These are phyloP conservation scores for Asclepias syriaca DNA, from an alignment of 257 asterid species.

Conservation along the genomic window DNA sequence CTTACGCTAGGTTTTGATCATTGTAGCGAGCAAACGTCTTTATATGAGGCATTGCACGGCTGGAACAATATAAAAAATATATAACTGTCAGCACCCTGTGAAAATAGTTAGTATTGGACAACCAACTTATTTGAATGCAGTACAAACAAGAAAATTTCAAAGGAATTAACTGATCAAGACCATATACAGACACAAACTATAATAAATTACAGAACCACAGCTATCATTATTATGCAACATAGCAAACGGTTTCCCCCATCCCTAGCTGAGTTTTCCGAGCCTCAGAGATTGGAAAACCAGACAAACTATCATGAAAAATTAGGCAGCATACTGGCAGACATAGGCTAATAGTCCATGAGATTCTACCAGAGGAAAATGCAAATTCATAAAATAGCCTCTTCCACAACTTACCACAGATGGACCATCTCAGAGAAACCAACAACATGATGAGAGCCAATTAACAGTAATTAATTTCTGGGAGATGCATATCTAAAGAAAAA, in stretches of 20 bases:
- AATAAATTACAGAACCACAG: neutral
- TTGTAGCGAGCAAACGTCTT: conserved; percentile 85
- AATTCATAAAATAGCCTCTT: neutral
- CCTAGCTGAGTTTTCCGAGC: too few relatives aligned
- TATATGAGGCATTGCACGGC: conserved; percentile 99
- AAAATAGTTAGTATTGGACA: neutral
- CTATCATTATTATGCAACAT: neutral
- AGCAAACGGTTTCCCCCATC: neutral
- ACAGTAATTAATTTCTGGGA: neutral
- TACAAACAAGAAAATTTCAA: conserved; percentile 2
- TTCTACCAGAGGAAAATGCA: neutral
- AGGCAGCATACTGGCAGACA: neutral
- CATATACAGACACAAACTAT: neutral
- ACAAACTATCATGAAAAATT: neutral
- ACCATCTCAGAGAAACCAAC: neutral
- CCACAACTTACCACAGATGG: neutral
- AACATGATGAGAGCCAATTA: neutral
- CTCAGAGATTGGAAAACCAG: neutral
- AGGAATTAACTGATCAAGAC: neutral
- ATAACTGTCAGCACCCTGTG: conserved; percentile 16
- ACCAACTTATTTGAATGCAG: conserved; percentile 3
- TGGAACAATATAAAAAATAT: conserved; percentile 27
- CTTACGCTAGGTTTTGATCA: conserved; percentile 93
- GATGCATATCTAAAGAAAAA: neutral
- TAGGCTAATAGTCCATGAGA: neutral